Base-by-base conservation (phyloP, 495 filamentous ascomycete species). In the Mycothermus thermophilus region DNA sequence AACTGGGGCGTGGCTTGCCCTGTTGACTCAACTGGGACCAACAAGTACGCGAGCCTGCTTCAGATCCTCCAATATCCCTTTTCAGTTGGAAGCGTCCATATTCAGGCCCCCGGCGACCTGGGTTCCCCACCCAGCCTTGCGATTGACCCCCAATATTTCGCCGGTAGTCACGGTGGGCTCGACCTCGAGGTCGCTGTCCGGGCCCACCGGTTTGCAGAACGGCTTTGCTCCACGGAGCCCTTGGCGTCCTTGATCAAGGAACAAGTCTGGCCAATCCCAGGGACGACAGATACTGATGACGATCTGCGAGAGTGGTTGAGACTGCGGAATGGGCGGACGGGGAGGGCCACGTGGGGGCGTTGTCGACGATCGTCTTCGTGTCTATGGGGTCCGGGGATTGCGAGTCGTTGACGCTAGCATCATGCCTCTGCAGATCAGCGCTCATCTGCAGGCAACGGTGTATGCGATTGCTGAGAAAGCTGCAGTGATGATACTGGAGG, bases 391-490 rank as follows among this genome's bases (percentile, higher is more conserved):
- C 2, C 45, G 60, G 35, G 54, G 59, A 2, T 42, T 74, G 32
- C 50, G 69, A 0, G 66, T 73, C 11, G 62, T 59, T 0, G 71
- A 74, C 52, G 65, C 71, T 0, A 67, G 63, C 34, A 47, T 74
- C 3, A 58, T 74, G 34, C 67, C 71, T 9, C 44, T 65, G 18
- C 58, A 62, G 38, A 53, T 66, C 11, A 59, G 61, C 29, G 64
- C 60, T 4, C 66, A 75, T 48, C 47, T 66, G 28, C 50, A 64
- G 27, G 57, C 52, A 8, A 66, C 62, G 4, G 63, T 73, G 2
- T 75, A 71, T 51, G 68, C 66, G 6, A 56, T 74, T 43, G 69
- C 62, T 6, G 72, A 76, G 54, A 70, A 64, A 42, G 71, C 52
- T 4, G 65, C 69, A 7, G 53, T 60, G 34, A 38, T 75, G 42